These are phyloP conservation scores for Verruconis gallopava DNA, from an alignment of 2,329 filamentous ascomycete genomes.

Conservation along the genomic window DNA sequence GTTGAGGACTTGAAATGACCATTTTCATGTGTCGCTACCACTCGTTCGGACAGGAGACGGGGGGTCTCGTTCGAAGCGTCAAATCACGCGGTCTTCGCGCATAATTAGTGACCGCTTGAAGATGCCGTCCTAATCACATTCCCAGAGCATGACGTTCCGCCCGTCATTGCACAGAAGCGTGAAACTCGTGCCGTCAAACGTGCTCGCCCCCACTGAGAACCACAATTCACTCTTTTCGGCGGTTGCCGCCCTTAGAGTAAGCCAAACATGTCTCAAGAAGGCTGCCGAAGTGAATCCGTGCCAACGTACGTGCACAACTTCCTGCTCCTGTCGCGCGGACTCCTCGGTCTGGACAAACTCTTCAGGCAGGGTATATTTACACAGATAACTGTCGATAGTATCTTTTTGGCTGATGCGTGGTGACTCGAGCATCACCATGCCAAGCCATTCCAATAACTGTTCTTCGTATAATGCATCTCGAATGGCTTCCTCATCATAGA, in stretches of 20 bases:
- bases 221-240: slow-evolving; percentile 13
- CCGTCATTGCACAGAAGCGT: slow-evolving; percentile 17
- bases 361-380: slow-evolving; percentile 49
- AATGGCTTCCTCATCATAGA: slow-evolving; percentile 11
- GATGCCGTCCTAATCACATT: slow-evolving; percentile 14
- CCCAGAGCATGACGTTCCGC: slow-evolving; percentile 19
- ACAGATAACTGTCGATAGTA: slow-evolving; percentile 54
- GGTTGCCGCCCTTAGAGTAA: slow-evolving; percentile 15
- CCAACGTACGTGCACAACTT: slow-evolving; percentile 26
- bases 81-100: no score
- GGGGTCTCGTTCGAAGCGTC: no score
- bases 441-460: slow-evolving; percentile 62
- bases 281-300: slow-evolving; percentile 28
- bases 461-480: slow-evolving; percentile 34
- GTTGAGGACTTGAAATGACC: no score
- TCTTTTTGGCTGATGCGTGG: slow-evolving; percentile 48
- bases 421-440: slow-evolving; percentile 51
- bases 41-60: no score
- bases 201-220: slow-evolving; percentile 18
- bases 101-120: no score
- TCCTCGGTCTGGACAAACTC: slow-evolving; percentile 12
- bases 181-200: slow-evolving; percentile 20
- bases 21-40: no score
- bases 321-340: slow-evolving; percentile 3
- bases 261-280: slow-evolving; percentile 20